Conservation (phyloP, 768 basidiomycete species). For the Tylopilus rubrobrunneus region DNA sequence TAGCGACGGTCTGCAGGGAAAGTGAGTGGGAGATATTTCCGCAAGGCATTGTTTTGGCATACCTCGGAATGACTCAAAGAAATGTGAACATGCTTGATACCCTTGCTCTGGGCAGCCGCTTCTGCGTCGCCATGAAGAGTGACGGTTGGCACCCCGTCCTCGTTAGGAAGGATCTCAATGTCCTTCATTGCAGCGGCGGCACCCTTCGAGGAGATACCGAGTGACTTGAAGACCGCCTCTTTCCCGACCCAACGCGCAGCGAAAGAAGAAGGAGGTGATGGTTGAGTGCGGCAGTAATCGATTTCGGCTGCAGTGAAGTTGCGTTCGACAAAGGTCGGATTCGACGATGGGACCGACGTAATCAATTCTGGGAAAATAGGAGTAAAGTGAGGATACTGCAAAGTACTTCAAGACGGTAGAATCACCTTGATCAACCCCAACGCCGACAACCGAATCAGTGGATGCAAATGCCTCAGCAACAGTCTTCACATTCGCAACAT, state of each 20-base stretch:
- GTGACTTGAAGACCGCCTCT: conserved; percentile 95
- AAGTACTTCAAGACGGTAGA: not conserved
- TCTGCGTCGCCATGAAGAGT: conserved; percentile 77
- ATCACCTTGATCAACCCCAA: conserved; percentile 87
- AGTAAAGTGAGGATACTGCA: conserved; percentile 2
- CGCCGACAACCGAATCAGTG: conserved; percentile 55
- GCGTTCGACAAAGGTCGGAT: conserved; percentile 79
- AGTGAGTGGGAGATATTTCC: conserved; percentile 13
- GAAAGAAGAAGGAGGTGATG: conserved; percentile 84
- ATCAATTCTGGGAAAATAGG: conserved; percentile 69
- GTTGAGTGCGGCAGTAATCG: conserved; percentile 81
- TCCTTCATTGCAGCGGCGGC: conserved; percentile 95
- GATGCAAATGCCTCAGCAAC: conserved; percentile 42
- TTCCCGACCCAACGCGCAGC: conserved; percentile 98
- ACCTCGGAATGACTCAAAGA: conserved; percentile 94
- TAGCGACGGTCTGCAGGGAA: conserved; percentile 63
- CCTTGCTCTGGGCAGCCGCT: conserved; percentile 64
- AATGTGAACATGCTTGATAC: conserved; percentile 70
- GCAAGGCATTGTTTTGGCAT: conserved; percentile 28
- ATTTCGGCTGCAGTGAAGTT: conserved; percentile 93
- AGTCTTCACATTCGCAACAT: conserved; percentile 65
- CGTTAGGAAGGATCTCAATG: conserved; percentile 87
- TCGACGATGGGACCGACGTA: conserved; percentile 84
- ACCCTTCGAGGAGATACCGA: conserved; percentile 86
- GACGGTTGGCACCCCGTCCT: conserved; percentile 76